Base-by-base conservation (phyloP, 345 rosid genomes). In the Eutrema japonicum region DNA sequence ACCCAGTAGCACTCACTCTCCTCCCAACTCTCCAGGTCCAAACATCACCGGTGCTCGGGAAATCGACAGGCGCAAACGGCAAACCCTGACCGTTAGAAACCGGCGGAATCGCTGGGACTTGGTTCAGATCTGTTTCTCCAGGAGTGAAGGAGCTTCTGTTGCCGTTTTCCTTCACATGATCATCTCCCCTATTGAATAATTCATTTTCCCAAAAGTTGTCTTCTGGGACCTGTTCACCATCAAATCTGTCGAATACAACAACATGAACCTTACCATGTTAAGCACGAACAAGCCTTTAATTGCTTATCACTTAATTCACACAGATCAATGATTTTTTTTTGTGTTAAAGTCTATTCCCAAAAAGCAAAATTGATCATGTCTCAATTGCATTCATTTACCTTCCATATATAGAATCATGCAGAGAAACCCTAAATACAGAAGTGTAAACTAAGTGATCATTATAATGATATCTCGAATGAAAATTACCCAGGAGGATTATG, bases 1-100 rank as follows among this genome's bases (percentile, higher is more conserved):
- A 57, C 13, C 97, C 97, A 6, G 74, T 43, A 52, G 0, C 10
- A 43, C 46, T 68, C 49, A 79, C 82, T 83, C 97, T 84, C 78
- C 26, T 89, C 68, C 98, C 98, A 57, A 91, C 98, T 68, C 76
- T 85, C 98, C 98, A 94, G 45, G 66, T 65, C 97, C 98, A 94
- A 40, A 70, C 81, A 76, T 94, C 97, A 10, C 97, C 97, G 0
- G 90, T 83, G 53, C 85, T 85, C 1, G 97, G 97, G 65, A 86
- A 89, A 80, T 94, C 72, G 0, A 73, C 75, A 40, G 97, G 97
- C 8, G 98, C 98, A 86, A 80, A 94, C 5, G 98, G 96, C 63
- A 89, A 81, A 60, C 96, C 98, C 75, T 85, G 85, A 42, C 98
- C 98, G 1, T 27, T 40, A 54, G 78, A 73, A 8, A 54, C 71